Evolutionary conservation across 2,329 filamentous ascomycete genomes (phyloP).

Genomic region (Juglanconis sp.): DNA sequence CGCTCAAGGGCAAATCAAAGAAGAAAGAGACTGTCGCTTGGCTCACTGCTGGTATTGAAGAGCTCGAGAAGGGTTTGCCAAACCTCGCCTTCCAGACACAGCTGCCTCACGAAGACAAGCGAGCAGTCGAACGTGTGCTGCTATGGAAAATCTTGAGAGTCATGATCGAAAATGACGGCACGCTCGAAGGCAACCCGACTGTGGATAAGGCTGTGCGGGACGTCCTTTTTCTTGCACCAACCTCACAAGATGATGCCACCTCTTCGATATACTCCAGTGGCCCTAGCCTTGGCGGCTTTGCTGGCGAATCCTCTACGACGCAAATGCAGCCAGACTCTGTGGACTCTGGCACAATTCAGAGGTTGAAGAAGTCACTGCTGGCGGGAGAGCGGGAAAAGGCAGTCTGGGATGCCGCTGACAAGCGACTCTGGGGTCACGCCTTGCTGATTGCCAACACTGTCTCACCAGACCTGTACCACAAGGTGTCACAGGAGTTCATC

Average conservation of each 20-base stretch:
- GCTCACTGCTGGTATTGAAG: constrained; percentile 73
- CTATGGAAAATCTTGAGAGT: constrained; percentile 83
- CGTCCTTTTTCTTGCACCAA: constrained; percentile 63
- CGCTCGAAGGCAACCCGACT: constrained; percentile 67
- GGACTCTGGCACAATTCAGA: constrained; percentile 66
- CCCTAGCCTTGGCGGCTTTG: constrained; percentile 19
- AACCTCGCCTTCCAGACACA: constrained; percentile 47
- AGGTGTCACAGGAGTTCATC: constrained; percentile 92
- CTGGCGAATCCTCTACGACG: constrained; percentile 22
- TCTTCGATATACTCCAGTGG: constrained; percentile 22
- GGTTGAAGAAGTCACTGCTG: constrained; percentile 70
- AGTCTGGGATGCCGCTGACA: constrained; percentile 89
- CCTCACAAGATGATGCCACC: constrained; percentile 25
- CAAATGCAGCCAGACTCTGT: constrained; percentile 53
- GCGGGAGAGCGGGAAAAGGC: constrained; percentile 85
- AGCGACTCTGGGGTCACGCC: constrained; percentile 92
- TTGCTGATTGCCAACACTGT: constrained; percentile 80
- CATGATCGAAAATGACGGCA: constrained; percentile 83
- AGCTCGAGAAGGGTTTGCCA: constrained; percentile 60
- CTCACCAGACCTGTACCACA: constrained; percentile 82
- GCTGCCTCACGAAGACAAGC: constrained; percentile 61
- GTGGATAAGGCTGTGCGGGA: constrained; percentile 74
- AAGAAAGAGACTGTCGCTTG: constrained; percentile 90
- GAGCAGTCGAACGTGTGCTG: constrained; percentile 73
- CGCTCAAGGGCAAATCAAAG: constrained; percentile 83